Base-by-base conservation (phyloP, 1,284 basidiomycete species). In the Cutaneotrichosporon dermatis region DNA sequence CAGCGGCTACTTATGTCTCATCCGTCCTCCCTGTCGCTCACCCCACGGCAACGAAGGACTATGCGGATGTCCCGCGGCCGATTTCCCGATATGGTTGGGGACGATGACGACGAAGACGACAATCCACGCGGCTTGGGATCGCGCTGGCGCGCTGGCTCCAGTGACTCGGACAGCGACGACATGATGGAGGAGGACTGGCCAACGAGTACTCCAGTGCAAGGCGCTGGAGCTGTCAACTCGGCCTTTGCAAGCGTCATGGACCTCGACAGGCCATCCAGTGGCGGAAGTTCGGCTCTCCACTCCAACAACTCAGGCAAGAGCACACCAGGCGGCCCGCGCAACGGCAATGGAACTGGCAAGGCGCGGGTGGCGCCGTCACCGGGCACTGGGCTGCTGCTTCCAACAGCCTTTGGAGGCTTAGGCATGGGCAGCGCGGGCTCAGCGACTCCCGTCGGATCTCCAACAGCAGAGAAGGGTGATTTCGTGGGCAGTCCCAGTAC, bases 201-300 rank as follows among this genome's bases (percentile, higher is more conserved):
- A 0, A 25, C 46, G 8, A n/a, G 6, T 33, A 46, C 15, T 13
- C 37, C 51, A 4, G 51, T 55, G 4, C 48, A 41, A 6, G 57
- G 58, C 11, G 62, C 61, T 3, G 71, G 72, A 25, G 67, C 70
- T 3, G 75, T 76, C 59, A 75, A 75, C 59, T 57, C 65, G 11
- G 75, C 73, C 1, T 76, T 75, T 41, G 75, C 74, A 15, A 71
- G 72, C 36, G 69, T 71, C 6, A 76, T 76, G 75, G 75, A 76
- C 49, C 71, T 76, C 66, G 75, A 76, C 56, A 58, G 74, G 8
- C 72, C 72, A 0, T 58, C 53, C 0, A 66, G 62, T 15, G 44
- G 43, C 6, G 57, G 59, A 1, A 59, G 57, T 25, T 44, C 34
- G 15, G 50, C 12, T 2, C 58, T 55, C 51, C 57, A 46, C 4